Evolutionary conservation across 306 rosid species (phyloP), one percentile per base, ranked within the genome.

Genomic region (Betula pendula): DNA sequence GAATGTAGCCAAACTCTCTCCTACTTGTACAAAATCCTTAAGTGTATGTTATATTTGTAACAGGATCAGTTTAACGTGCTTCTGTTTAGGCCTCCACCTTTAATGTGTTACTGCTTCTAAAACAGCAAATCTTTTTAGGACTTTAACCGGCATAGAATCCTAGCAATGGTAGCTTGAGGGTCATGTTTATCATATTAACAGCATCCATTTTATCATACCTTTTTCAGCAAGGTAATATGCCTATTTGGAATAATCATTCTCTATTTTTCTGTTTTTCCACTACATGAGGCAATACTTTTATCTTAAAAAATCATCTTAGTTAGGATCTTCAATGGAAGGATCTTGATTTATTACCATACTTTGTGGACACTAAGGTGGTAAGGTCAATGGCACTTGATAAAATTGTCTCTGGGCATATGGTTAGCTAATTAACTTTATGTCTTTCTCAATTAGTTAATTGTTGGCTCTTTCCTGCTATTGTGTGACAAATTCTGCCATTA

Each of bases 191-290:
- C 33, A 29, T 29, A 29, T 29, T 29, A 29, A 29, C 33, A 29
- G 2, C 33, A 29, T 29, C 33, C 33, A 29, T 29, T 13, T 24
- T 22, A 12, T 56, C 63, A 56, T 22, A 56, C 33, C 63, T 56
- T 29, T 29, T 22, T 56, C 35, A 12, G 29, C 63, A 20, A 24
- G 25, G 22, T 56, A 24, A 56, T 10, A 29, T 22, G 31, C 35
- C 63, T 56, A 56, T 56, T 3, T 56, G 16, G 63, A 24, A 56
- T 56, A 56, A 22, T 0, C 29, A 11, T 24, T 56, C 7, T 10
- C 29, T 10, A 56, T 56, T 56, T 56, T 63, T 66, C 62, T 68
- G 75, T 60, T 73, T 53, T 68, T 73, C 44, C 40, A 31, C 65
- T 74, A 62, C 74, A 74, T 73, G 53, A n/a, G 29, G 31, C 24